Evolutionary conservation across 2,329 filamentous ascomycete species (phyloP), one percentile per base, ranked within the genome.

Genomic region (Chaetomiaceae sp.): DNA sequence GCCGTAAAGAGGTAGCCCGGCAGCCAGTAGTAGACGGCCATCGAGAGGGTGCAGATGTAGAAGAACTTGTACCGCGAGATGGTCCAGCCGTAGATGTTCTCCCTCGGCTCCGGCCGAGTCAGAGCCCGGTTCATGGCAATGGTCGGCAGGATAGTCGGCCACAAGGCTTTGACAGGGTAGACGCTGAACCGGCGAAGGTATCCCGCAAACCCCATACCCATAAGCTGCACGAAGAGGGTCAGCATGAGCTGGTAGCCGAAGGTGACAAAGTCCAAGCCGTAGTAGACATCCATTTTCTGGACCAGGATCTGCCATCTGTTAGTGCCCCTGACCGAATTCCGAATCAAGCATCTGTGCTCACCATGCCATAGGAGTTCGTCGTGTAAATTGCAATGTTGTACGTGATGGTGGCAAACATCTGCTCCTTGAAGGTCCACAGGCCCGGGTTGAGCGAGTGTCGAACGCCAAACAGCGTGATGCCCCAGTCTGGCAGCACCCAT

Each of bases 21-120:
- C 11, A 78, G 64, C 74, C 74, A 78, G 61, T 75, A 78, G 63
- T 74, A 78, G 20, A 76, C 40, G 43, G 74, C 68, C 64, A 76
- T 75, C 27, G 62, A 61, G 38, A 65, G 39, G 14, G 68, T 68
- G 11, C 62, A 63, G 47, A 69, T 61, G 55, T 72, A 71, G 60
- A 75, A 78, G 58, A 76, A 67, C n/a, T 62, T 68, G 56, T 74
- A 73, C 0, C 72, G 71, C 2, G 73, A 72, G 20, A 77, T 65
- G 34, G 65, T 70, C 72, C 72, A 72, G 4, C 77, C 76, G 58
- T 77, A 60, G 36, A 72, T 63, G 7, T 64, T 66, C 56, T 70
- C 71, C 45, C 59, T 64, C 11, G 64, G 65, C 42, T 74, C 69
- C 0, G 68, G 68, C 3, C 61, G 60, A 6, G 63, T 64, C 17